Evolutionary conservation across 1,139 yeast species (phyloP), one percentile per base, ranked within the genome.

Genomic region (Suhomyces choctaworum): DNA sequence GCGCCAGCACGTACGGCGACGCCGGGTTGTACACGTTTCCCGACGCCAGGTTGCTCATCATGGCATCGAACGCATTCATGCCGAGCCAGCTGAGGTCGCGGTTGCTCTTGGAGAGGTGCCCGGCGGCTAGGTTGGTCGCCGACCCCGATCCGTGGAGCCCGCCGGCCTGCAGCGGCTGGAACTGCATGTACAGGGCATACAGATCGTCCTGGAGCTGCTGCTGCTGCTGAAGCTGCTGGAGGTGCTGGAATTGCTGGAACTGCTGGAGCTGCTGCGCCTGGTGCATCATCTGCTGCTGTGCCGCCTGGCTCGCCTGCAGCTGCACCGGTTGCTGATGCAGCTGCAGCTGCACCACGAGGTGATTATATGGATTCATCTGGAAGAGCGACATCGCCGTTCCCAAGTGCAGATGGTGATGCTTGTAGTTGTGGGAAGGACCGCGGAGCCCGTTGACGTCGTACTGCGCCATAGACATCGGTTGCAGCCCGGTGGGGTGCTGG

Each of bases 371-470:
- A 11, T 32, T 34, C 39, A 32, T 31, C 17, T 34, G 41, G 31
- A 32, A 39, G 27, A 36, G 17, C 15, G 41, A 27, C 36, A 41
- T 29, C 22, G 39, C 36, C 27, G 39, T 29, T 14, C 37, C 36
- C 27, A 36, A 22, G 27, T 39, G 41, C 27, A 29, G 40, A 9
- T 33, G 40, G 24, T 32, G 40, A 11, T 29, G 28, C 7, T 36
- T 32, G 16, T 26, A 27, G 28, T 52, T 39, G 29, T 42, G n/a
- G n/a, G n/a, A n/a, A n/a, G n/a, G n/a, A 51, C 22, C 40, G 46
- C 34, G 55, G 37, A 39, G 22, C 14, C 26, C 38, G 16, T 8
- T 29, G 16, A 14, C 21, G 11, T 29, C 32, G 22, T 22, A 28
- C 8, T 22, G 17, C 10, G 20, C 14, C 29, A 36, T 21, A 16